Conservation (phyloP, 768 basidiomycete genomes). For the Russula brevipes region DNA sequence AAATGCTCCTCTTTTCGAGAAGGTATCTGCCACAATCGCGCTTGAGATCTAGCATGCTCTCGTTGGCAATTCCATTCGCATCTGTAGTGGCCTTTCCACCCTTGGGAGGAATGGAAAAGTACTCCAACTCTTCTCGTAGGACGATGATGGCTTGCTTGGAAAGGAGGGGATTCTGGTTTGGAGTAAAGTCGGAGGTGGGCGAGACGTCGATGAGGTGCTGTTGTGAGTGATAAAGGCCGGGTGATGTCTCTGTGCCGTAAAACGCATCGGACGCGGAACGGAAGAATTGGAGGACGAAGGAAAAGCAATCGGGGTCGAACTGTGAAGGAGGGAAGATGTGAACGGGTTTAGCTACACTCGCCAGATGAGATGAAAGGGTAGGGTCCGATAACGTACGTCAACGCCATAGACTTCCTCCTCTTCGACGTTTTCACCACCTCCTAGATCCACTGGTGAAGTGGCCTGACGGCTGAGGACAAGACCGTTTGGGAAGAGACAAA, state of each 20-base stretch:
- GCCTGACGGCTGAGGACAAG: slow-evolving; percentile 88
- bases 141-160: slow-evolving; percentile 98
- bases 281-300: slow-evolving; percentile 92
- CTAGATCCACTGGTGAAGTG: slow-evolving; percentile 61
- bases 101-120: slow-evolving; percentile 90
- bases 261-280: slow-evolving; percentile 80
- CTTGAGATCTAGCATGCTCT: slow-evolving; percentile 73
- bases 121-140: slow-evolving; percentile 95
- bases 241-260: slow-evolving; percentile 74
- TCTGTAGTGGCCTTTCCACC: slow-evolving; percentile 59
- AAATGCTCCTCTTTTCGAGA: slow-evolving; percentile 87
- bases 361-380: slow-evolving; percentile 13
- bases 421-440: slow-evolving; percentile 58
- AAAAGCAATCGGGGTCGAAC: slow-evolving; percentile 98
- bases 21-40: slow-evolving; percentile 81
- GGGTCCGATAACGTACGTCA: slow-evolving; percentile 61
- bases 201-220: slow-evolving; percentile 70
- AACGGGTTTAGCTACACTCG: slow-evolving; percentile 20
- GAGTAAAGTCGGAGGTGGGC: slow-evolving; percentile 52
- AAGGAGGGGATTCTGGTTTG: slow-evolving; percentile 82
- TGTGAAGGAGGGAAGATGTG: slow-evolving; percentile 32
- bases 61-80: slow-evolving; percentile 75
- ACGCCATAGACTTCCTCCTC: slow-evolving; percentile 93
- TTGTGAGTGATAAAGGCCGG: slow-evolving; percentile 73
- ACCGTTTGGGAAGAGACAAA: slow-evolving; percentile 97